Base-by-base conservation (phyloP, 352 stramenopile species). In the Globisporangium cylindrosporum region DNA sequence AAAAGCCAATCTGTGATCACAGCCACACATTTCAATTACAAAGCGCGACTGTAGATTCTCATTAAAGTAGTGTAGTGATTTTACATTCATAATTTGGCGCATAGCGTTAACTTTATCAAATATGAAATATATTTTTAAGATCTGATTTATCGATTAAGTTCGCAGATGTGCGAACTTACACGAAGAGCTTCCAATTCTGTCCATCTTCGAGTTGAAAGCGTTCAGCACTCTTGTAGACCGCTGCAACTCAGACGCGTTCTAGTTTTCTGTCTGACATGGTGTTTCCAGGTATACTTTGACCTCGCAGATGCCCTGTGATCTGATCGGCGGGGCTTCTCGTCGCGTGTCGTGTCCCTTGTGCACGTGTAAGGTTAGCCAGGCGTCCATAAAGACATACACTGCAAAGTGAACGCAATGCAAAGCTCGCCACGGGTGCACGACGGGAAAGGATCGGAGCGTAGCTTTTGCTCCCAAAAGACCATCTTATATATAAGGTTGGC, bases 61-160 rank as follows among this genome's bases (percentile, higher is more conserved):
- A 34, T 5, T 61, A 48, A 48, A 61, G 56, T 61, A 14, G 9
- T 20, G 20, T n/a, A 43, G 18, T 14, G 2, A 12, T 7, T 18
- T 18, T 18, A 18, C 4, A 15, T 18, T 46, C 0, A 46, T 18
- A 46, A 15, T 46, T 7, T 46, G 10, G 2, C 24, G 14, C 15
- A 3, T 3, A n/a, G 2, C 3, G 1, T 3, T 12, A n/a, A n/a
- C 32, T 32, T 41, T 59, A 24, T 38, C 1, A 4, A 15, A 25
- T 18, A 24, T 0, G 22, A 20, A 15, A 10, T 43, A 24, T 15
- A 25, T 8, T 18, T 25, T 22, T 18, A 18, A 18, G 18, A 6
- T 43, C 54, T 59, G 54, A 59, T 59, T 59, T 59, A n/a, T 25
- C 24, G 51, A 48, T n/a, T 48, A 48, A 48, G 14, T 48, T 48